Conservation (phyloP, 768 basidiomycete species). For the Amanita thiersii region DNA sequence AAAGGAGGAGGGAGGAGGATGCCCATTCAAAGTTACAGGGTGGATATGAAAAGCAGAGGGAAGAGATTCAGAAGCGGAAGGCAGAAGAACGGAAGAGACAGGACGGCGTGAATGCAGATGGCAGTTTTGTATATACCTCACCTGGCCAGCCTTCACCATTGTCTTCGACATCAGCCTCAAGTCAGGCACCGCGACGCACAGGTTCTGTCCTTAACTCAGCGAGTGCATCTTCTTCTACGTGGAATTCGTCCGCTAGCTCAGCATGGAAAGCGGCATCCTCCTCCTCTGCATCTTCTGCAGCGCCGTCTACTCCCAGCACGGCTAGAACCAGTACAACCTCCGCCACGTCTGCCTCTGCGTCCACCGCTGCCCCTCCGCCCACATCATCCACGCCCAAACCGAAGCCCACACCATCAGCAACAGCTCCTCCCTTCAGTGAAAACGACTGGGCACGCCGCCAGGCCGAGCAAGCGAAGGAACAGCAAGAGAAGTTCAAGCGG, state of each 20-base stretch:
- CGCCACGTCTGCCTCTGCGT: constrained; percentile 18
- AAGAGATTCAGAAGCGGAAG: constrained; percentile 33
- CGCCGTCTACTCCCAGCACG: constrained; percentile 18
- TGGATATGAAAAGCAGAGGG: constrained; percentile 25
- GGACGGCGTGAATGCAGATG: constrained; percentile 26
- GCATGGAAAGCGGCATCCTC: constrained; percentile 16
- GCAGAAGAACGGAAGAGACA: constrained; percentile 41
- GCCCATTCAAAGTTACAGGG: constrained; percentile 17
- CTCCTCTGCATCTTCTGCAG: constrained; percentile 13
- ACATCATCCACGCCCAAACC: constrained; percentile 7
- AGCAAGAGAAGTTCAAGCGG: constrained; percentile 60
- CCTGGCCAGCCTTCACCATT: no score
- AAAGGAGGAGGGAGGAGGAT: constrained; percentile 18
- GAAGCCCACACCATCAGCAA: constrained; percentile 14
- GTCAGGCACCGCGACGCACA: constrained; percentile 13
- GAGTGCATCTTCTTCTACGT: constrained; percentile 6
- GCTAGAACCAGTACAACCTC: constrained; percentile 20
- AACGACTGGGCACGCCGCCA: constrained; percentile 58
- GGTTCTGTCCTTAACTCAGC: constrained; percentile 1
- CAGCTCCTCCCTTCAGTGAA: constrained; percentile 23
- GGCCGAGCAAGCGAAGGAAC: constrained; percentile 52
- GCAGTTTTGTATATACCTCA: no score
- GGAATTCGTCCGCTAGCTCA: constrained; percentile 14
- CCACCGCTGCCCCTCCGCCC: constrained; percentile 14
- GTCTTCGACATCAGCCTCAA: constrained; percentile 19